phyloP scores from a whole-genome alignment of 1,284 basidiomycete genomes.

The Sporisorium reilianum region DNA sequence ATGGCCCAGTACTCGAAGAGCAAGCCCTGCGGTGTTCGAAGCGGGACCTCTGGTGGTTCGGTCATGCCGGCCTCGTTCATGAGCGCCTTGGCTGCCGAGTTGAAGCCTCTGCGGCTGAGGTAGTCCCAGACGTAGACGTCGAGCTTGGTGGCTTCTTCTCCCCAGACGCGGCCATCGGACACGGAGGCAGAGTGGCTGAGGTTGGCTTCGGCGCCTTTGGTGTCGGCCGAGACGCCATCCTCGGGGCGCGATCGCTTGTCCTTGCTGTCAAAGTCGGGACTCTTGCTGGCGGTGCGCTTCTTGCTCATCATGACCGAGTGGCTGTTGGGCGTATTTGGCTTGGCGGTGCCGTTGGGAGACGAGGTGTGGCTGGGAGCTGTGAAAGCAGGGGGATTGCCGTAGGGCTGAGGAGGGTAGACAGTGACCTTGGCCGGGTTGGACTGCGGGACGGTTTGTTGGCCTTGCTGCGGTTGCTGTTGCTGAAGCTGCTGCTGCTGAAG shows the following conservation, averaged over 20 bases:
- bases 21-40: constrained; percentile 63
- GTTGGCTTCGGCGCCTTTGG: constrained; percentile 23
- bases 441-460: constrained; percentile 4
- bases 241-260: constrained; percentile 56
- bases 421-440: constrained; percentile 30
- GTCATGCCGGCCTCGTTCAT: constrained; percentile 63
- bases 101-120: constrained; percentile 61
- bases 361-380: constrained; percentile 38
- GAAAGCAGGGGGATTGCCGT: constrained; percentile 44
- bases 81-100: constrained; percentile 58
- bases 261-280: constrained; percentile 52
- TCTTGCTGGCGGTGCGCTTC: constrained; percentile 56
- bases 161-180: constrained; percentile 51
- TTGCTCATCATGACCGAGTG: constrained; percentile 45
- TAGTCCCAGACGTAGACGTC: constrained; percentile 69
- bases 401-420: constrained; percentile 56
- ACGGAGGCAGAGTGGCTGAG: constrained; percentile 26
- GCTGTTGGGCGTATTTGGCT: constrained; percentile 41
- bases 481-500: constrained; percentile 26
- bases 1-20: constrained; percentile 69
- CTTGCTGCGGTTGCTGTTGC: constrained; percentile 15
- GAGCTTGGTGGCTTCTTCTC: constrained; percentile 65
- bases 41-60: constrained; percentile 63
- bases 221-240: constrained; percentile 26
- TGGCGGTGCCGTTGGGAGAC: constrained; percentile 43